phyloP scores from a whole-genome alignment of 1,139 yeast genomes.

The Blastobotrys ciferrii region DNA sequence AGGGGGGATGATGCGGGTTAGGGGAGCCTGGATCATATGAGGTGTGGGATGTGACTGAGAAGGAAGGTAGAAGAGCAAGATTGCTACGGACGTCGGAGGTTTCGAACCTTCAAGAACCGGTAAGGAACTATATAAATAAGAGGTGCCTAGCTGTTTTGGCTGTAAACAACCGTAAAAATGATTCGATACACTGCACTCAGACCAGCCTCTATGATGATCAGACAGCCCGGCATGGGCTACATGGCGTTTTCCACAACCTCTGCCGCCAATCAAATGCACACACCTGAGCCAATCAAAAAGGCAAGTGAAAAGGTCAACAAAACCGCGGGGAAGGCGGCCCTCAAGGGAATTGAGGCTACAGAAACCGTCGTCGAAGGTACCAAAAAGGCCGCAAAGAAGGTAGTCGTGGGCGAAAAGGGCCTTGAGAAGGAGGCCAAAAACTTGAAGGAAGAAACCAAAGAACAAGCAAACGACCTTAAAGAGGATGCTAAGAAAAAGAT shows the following conservation, averaged over 20 bases:
- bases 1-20: no score
- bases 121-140: no score
- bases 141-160: no score
- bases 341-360: constrained; percentile 22
- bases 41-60: no score
- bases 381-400: constrained; percentile 15
- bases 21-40: no score
- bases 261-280: background rate
- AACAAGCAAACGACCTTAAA: constrained; percentile 6
- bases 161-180: background rate
- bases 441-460: constrained; percentile 4
- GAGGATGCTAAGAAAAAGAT: constrained; percentile 2
- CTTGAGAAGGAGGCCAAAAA: background rate
- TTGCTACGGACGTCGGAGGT: no score
- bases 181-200: background rate
- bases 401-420: constrained; percentile 1
- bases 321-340: constrained; percentile 22
- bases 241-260: constrained; percentile 6
- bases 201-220: background rate
- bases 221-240: no score
- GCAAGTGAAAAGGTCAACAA: constrained; percentile 21
- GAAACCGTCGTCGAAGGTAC: constrained; percentile 20
- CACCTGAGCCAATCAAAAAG: constrained; percentile 17
- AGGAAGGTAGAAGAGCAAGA: no score
- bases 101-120: background rate